Conservation (phyloP, 192 early-diverging fungal species). For the Jimgerdemannia lactiflua region DNA sequence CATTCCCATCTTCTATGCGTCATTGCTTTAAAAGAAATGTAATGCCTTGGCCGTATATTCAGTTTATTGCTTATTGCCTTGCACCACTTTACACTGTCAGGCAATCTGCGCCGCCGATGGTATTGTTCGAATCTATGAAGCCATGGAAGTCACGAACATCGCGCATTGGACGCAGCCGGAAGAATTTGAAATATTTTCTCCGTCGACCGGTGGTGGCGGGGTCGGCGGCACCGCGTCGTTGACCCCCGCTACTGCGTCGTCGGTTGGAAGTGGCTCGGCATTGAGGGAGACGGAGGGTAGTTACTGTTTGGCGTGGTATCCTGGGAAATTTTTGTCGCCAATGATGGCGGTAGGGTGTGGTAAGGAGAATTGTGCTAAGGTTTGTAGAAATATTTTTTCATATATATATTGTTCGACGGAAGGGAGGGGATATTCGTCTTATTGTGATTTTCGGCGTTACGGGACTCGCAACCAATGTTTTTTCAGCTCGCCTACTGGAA, state of each 20-base stretch:
- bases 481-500: no score
- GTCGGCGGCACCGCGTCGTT: conserved; percentile 8
- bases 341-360: conserved; percentile 89
- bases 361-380: conserved; percentile 68
- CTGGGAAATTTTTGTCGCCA: conserved; percentile 67
- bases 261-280: not conserved
- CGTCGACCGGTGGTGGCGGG: conserved; percentile 38
- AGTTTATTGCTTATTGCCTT: not conserved
- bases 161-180: conserved; percentile 75
- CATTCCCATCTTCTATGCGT: not conserved
- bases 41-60: not conserved
- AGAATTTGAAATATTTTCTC: conserved; percentile 42
- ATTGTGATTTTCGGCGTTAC: no score
- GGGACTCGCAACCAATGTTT: no score
- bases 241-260: not conserved
- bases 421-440: not conserved
- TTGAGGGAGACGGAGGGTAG: conserved; percentile 74
- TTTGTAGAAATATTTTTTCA: not conserved
- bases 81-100: conserved; percentile 28
- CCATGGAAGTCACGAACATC: conserved; percentile 73
- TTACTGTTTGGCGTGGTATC: conserved; percentile 87
- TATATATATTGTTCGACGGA: no score
- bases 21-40: not conserved
- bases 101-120: conserved; percentile 83
- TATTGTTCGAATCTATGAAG: conserved; percentile 83